phyloP scores from a whole-genome alignment of 1,284 basidiomycete genomes.

The Cryptococcus sp. region DNA sequence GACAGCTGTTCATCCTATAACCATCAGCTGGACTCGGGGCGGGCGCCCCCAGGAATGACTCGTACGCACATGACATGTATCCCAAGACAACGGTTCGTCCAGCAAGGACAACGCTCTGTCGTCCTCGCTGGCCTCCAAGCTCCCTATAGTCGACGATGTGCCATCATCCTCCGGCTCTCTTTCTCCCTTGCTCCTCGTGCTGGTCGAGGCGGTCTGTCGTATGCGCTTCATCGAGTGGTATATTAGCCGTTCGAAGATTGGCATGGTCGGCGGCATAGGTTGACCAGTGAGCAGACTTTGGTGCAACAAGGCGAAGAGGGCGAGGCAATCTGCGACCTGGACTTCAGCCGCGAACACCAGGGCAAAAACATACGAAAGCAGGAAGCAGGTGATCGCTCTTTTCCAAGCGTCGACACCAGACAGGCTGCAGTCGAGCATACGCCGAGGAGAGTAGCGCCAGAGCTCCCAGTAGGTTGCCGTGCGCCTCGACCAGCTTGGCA shows the following conservation, averaged over 20 bases:
- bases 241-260: constrained; percentile 40
- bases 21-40: background rate
- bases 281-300: constrained; percentile 30
- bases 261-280: constrained; percentile 39
- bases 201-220: background rate
- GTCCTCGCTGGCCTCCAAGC: constrained; percentile 5
- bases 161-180: background rate
- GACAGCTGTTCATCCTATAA: constrained; percentile 41
- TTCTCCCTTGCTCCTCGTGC: background rate
- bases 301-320: constrained; percentile 37
- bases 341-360: background rate
- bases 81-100: constrained; percentile 16
- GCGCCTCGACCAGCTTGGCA: constrained; percentile 21
- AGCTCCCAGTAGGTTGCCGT: constrained; percentile 27
- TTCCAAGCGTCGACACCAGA: constrained; percentile 27
- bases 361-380: constrained; percentile 30
- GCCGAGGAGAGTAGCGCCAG: constrained; percentile 32
- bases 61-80: constrained; percentile 18
- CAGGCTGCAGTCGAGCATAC: constrained; percentile 28
- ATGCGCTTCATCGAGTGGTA: constrained; percentile 17
- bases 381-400: constrained; percentile 35
- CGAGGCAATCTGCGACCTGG: constrained; percentile 40
- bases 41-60: background rate
- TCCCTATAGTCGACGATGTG: background rate
- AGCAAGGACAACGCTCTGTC: constrained; percentile 7